phyloP scores from a whole-genome alignment of 495 filamentous ascomycete species.

The Penicillium atrosanguineum region DNA sequence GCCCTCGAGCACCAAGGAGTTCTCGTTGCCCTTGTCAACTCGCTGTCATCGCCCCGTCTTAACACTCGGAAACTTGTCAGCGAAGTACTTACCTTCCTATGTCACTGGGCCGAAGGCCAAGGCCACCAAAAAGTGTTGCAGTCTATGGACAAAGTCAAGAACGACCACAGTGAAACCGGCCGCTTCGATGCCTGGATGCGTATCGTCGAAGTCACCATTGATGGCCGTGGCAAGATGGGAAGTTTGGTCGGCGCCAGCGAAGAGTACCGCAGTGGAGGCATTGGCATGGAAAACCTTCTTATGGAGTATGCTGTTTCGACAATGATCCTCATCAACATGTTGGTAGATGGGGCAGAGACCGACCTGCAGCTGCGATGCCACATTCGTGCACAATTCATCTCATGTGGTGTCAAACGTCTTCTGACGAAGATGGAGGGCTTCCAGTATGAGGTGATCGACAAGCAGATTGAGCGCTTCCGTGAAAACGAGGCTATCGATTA shows the following conservation, averaged over 20 bases:
- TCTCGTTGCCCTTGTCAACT: conserved; percentile 82
- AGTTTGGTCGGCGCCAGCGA: conserved; percentile 95
- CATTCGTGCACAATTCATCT: conserved; percentile 92
- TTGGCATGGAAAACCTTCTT: conserved; percentile 97
- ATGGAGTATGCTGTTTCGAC: conserved; percentile 99
- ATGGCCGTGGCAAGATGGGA: conserved; percentile 97
- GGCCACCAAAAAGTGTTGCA: conserved; percentile 94
- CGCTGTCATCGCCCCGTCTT: conserved; percentile 81
- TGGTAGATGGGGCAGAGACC: conserved; percentile 84
- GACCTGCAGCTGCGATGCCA: conserved; percentile 91
- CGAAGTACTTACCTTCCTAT: conserved; percentile 94
- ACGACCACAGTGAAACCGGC: conserved; percentile 85
- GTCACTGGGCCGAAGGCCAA: conserved; percentile 91
- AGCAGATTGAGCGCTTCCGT: conserved; percentile 92
- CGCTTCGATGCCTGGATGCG: conserved; percentile 99
- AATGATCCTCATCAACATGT: conserved; percentile 93
- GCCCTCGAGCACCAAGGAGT: conserved; percentile 88
- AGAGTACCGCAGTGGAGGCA: conserved; percentile 93
- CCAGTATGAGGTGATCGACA: conserved; percentile 97
- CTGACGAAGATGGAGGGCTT: conserved; percentile 97
- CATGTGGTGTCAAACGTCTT: conserved; percentile 93
- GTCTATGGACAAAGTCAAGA: conserved; percentile 89
- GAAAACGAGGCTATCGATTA: conserved; percentile 97
- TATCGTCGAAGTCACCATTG: conserved; percentile 94
- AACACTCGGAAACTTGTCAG: conserved; percentile 94